Base-by-base conservation (phyloP, 1,284 basidiomycete species). In the Cutaneotrichosporon mucoides region DNA sequence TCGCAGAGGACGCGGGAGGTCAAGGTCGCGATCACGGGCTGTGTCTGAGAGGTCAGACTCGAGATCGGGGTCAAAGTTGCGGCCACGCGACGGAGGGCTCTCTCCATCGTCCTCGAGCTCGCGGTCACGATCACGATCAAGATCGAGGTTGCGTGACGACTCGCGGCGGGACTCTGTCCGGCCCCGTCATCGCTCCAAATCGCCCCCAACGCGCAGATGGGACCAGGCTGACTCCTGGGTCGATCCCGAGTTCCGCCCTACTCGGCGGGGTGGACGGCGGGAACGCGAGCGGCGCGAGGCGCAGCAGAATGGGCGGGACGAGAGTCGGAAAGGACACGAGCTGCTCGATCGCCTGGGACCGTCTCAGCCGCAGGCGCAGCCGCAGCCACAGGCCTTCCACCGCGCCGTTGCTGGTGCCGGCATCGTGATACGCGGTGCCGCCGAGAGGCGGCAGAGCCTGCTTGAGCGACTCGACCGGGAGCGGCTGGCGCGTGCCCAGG, bases 161-260 rank as follows among this genome's bases (percentile, higher is more conserved):
- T 44, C 43, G 7, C 43, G 43, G 7, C 15, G 43, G 43, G 44
- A 45, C 44, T 45, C 44, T 10, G 16, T 49, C 47, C 34, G 36
- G n/a, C 36, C 37, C 49, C 13, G 35, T 43, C 33, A 9, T 33
- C 34, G 46, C 57, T 59, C 61, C 2, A 47, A 46, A 13, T 59
- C 62, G 9, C 41, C 38, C 38, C 63, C 59, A 4, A 63, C 43
- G 2, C 61, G 63, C 38, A 56, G 66, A 51, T 76, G 76, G 74
- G 63, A 75, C 57, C 58, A 73, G 53, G 60, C 66, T 6, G 76
- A 77, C 61, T 64, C 64, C 7, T 78, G 75, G 75, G 55, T 76
- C 3, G 69, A 77, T 59, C 73, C 75, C 1, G 69, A 72, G 16
- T 69, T 68, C 48, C 41, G 58, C 36, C 12, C 33, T n/a, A 41